Base-by-base conservation (phyloP, 495 filamentous ascomycete genomes). In the Trichocladium uniseriatum region DNA sequence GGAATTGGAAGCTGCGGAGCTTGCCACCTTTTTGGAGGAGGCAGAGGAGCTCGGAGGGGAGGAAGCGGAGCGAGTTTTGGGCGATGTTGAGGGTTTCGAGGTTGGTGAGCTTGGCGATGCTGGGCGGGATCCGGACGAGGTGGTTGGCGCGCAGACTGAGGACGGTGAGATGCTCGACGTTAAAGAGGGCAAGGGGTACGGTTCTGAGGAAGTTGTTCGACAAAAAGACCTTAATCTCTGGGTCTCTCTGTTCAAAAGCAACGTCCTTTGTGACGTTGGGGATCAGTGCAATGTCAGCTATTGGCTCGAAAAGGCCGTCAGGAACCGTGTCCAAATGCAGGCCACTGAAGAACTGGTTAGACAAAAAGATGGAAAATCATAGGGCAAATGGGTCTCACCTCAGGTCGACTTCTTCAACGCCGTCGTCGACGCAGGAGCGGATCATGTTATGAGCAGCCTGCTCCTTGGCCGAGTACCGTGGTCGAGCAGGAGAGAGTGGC, bases 71-170 rank as follows among this genome's bases (percentile, higher is more conserved):
- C n/a, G 64, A 57, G 53, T 92, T 92, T 38, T 83, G 73, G 6
- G 82, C 76, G 13, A 94, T 49, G 45, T 89, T 89, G 7, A 92
- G 71, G 27, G 80, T 75, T 55, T 74, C 64, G 5, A 94, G 67
- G 36, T 80, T 78, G 5, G 60, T 69, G 13, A 94, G 68, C 32
- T 74, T 76, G n/a, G 70, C 69, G 35, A 94, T 84, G 0, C 74
- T 69, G 0, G 79, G 66, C 6, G 85, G 85, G 7, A 94, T 68
- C 31, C 81, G 75, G 0, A 59, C 65, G 7, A 94, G 70, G 24
- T 75, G 58, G 63, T 91, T 94, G 48, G 72, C 77, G 5, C 88
- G 82, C 43, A 94, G 66, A 59, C 77, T 87, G 27, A 94, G 76
- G 8, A 84, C 78, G 4, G 74, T 81, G 28, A 92, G 64, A 49